A percentile compares a stretch with the other conserved stretches of the same genome.
Conservation (phyloP, 177 flowering plant genomes). For the Tripterygium wilfordii region DNA sequence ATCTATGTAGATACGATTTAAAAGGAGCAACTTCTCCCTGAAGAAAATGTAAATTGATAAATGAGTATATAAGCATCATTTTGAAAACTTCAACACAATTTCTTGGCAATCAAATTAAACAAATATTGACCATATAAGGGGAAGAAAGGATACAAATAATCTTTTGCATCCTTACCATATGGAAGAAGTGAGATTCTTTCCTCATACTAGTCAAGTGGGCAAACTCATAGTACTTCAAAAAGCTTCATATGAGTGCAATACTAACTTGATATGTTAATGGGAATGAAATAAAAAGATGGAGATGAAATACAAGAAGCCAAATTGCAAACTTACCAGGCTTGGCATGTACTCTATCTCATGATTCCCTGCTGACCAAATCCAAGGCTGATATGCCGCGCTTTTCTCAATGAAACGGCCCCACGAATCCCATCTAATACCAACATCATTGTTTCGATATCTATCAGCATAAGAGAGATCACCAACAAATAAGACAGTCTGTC, state of each 20-base stretch:
- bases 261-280: no score
- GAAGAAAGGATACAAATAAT: no score
- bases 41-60: no score
- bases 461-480: slow-evolving; percentile 99
- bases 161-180: no score
- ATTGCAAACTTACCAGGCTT: slow-evolving; percentile 65
- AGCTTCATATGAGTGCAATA: no score
- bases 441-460: slow-evolving; percentile 61
- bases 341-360: slow-evolving; percentile 94
- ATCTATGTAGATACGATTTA: slow-evolving; percentile 57
- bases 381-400: slow-evolving; percentile 88
- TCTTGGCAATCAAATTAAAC: no score
- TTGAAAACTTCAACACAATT: no score
- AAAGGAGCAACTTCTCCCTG: slow-evolving; percentile 73
- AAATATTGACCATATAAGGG: no score
- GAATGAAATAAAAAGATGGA: neutral
- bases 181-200: no score
- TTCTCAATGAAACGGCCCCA: slow-evolving; percentile 84
- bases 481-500: slow-evolving; percentile 68
- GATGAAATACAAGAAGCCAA: neutral
- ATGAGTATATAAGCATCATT: no score
- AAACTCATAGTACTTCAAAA: no score
- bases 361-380: slow-evolving; percentile 95
- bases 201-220: no score
- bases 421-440: slow-evolving; percentile 87